A percentile compares a stretch with the other conserved stretches of the same genome.
Conservation (phyloP, 768 basidiomycete genomes). For the Podaxis sp. region DNA sequence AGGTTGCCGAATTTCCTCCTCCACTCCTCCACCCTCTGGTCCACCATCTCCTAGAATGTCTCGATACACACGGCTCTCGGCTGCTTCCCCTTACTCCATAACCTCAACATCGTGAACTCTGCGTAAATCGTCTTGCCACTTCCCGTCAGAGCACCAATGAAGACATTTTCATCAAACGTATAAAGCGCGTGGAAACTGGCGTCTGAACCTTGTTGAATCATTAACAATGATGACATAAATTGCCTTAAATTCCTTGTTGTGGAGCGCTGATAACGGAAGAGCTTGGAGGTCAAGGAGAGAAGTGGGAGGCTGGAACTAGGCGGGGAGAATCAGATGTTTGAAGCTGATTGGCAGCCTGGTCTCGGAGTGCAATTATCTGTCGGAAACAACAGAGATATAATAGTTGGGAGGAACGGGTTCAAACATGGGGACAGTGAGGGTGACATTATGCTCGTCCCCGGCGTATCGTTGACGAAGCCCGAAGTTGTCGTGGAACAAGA, state of each 20-base stretch:
- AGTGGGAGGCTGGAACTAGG: constrained; percentile 89
- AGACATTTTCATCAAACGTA: constrained; percentile 94
- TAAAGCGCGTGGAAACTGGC: constrained; percentile 97
- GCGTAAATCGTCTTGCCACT: constrained; percentile 98
- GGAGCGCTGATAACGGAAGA: constrained; percentile 85
- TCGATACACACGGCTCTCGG: constrained; percentile 93
- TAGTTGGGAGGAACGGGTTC: constrained; percentile 99
- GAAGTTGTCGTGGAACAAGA: constrained; percentile 94
- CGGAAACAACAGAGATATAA: constrained; percentile 93
- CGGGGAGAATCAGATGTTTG: constrained; percentile 93
- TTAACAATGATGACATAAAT: constrained; percentile 83
- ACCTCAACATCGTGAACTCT: constrained; percentile 90
- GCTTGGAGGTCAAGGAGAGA: constrained; percentile 91
- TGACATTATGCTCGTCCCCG: constrained; percentile 92
- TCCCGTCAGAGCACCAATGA: constrained; percentile 92
- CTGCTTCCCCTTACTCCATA: constrained; percentile 91
- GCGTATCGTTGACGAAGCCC: constrained; percentile 89
- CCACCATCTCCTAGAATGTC: constrained; percentile 98
- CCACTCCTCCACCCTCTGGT: constrained; percentile 89
- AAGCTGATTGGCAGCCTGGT: constrained; percentile 94
- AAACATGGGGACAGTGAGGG: constrained; percentile 93
- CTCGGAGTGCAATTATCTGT: constrained; percentile 94
- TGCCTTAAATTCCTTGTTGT: constrained; percentile 89
- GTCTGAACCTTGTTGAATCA: constrained; percentile 99
- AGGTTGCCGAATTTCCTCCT: constrained; percentile 65